phyloP scores from a whole-genome alignment of 2,329 filamentous ascomycete genomes.

The Dactylellina parvicollis region DNA sequence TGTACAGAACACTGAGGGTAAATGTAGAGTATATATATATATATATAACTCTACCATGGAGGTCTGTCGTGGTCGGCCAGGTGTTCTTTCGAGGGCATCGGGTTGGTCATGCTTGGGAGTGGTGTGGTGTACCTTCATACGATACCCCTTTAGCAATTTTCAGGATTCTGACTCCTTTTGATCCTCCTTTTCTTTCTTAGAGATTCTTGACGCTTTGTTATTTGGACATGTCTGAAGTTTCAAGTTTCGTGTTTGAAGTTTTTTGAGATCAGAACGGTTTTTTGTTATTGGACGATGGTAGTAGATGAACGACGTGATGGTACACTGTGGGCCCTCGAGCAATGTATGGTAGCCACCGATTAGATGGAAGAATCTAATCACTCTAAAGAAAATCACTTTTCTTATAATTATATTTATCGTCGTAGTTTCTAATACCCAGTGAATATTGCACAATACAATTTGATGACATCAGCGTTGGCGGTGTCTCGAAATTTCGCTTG shows the following conservation, averaged over 20 bases:
- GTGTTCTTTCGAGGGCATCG: not conserved
- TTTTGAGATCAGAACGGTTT: not conserved
- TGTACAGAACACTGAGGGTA: slow-evolving; percentile 11
- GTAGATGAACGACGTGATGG: too few species aligned
- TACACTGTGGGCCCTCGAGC: not conserved
- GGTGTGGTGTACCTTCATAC: too few species aligned
- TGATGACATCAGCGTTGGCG: slow-evolving; percentile 11
- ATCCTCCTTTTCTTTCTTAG: too few species aligned
- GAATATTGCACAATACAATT: not conserved
- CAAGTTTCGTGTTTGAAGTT: too few species aligned
- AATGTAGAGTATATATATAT: not conserved
- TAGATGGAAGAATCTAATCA: slow-evolving; percentile 43
- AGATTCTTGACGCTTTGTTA: too few species aligned
- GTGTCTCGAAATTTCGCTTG: not conserved
- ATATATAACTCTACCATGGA: not conserved
- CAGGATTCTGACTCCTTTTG: too few species aligned
- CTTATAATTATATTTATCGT: not conserved
- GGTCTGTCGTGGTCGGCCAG: not conserved
- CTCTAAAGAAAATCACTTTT: not conserved
- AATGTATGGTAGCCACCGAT: slow-evolving; percentile 46
- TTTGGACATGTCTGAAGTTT: too few species aligned
- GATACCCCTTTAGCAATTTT: too few species aligned
- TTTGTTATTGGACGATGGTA: slow-evolving; percentile 3
- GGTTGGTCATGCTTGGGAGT: not conserved
- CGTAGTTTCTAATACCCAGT: not conserved